These are phyloP conservation scores for Apostasia ramifera DNA, from an alignment of 106 monocot genomes.

Conservation along the genomic window DNA sequence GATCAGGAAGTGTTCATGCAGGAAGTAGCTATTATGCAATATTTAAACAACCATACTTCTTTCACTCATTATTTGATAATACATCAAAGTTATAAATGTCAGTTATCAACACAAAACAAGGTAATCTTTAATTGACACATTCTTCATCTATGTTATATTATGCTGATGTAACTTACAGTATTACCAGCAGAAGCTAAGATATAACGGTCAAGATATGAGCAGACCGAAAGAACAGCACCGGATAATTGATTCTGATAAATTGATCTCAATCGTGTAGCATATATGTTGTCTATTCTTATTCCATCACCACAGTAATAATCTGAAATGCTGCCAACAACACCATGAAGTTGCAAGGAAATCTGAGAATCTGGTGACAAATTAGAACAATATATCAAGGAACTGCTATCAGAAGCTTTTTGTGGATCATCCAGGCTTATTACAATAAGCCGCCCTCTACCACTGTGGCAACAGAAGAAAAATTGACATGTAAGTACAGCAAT, in stretches of 20 bases:
- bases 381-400: slow-evolving; percentile 21
- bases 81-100: not conserved
- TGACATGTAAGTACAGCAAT: not conserved
- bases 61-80: not conserved
- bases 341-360: slow-evolving; percentile 39
- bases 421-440: slow-evolving; percentile 47
- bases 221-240: slow-evolving; percentile 75
- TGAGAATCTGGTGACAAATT: slow-evolving; percentile 30
- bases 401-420: slow-evolving; percentile 39
- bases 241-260: slow-evolving; percentile 30
- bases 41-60: not conserved
- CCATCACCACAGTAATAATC: slow-evolving; percentile 37
- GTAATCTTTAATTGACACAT: not conserved
- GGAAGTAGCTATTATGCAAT: not conserved
- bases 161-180: slow-evolving; percentile 48
- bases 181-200: slow-evolving; percentile 87
- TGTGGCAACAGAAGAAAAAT: slow-evolving; percentile 22
- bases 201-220: slow-evolving; percentile 68
- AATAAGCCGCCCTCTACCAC: slow-evolving; percentile 71
- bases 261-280: slow-evolving; percentile 32
- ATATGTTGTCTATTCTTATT: slow-evolving; percentile 38
- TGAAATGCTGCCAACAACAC: slow-evolving; percentile 55
- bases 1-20: not conserved
- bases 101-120: not conserved
- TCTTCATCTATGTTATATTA: not conserved